Evolutionary conservation across 768 basidiomycete species (phyloP).

Genomic region (Tephrocybe sp.): DNA sequence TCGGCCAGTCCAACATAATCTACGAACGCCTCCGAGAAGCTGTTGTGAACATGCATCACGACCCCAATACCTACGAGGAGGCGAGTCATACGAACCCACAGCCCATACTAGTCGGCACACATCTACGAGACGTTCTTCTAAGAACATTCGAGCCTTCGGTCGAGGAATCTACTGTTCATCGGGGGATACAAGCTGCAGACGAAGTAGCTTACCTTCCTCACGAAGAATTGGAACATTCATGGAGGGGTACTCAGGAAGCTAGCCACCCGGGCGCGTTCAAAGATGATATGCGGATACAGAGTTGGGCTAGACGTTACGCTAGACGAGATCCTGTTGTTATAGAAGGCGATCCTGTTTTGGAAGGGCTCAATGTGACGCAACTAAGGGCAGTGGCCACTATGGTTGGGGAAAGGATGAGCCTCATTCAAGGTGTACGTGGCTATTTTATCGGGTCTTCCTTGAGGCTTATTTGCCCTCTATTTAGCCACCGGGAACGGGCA

Average conservation of each 20-base stretch:
- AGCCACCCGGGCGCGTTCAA: conserved; percentile 51
- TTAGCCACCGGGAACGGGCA: conserved; percentile 89
- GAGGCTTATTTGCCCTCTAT: neutral
- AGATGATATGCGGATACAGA: conserved; percentile 72
- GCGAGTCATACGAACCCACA: conserved; percentile 36
- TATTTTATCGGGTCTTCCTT: neutral
- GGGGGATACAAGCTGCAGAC: conserved; percentile 36
- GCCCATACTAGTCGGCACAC: conserved; percentile 64
- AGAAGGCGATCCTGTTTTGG: conserved; percentile 74
- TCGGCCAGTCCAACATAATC: conserved; percentile 64
- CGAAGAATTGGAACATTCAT: conserved; percentile 35
- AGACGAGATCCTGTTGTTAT: conserved; percentile 55
- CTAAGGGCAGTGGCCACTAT: conserved; percentile 81
- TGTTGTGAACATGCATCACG: conserved; percentile 50
- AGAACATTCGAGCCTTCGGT: conserved; percentile 44
- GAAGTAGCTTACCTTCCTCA: conserved; percentile 35
- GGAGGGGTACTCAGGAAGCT: conserved; percentile 8
- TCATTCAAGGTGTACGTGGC: conserved; percentile 80
- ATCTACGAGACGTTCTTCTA: conserved; percentile 69
- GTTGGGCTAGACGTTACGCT: conserved; percentile 76
- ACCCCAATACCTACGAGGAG: conserved; percentile 44
- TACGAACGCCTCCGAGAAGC: conserved; percentile 71
- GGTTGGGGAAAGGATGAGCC: conserved; percentile 73
- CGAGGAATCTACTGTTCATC: conserved; percentile 28
- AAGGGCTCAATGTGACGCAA: conserved; percentile 72